Conservation (phyloP, 768 basidiomycete genomes). For the Calvatia gigantea region DNA sequence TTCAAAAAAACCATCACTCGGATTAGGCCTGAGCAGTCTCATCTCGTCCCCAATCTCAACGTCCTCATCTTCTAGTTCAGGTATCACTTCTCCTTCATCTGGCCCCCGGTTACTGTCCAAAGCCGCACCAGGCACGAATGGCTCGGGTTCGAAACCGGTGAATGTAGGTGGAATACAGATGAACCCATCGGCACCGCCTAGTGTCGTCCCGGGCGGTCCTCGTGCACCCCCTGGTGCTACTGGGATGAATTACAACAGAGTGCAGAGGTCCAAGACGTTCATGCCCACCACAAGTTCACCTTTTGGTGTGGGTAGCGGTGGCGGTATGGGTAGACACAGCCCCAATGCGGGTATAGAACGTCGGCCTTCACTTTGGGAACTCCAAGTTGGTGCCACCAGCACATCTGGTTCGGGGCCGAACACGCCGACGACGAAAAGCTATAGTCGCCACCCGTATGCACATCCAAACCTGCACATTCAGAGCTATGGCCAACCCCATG, state of each 20-base stretch:
- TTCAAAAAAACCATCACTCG: conserved; percentile 13
- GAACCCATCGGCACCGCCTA: conserved; percentile 2
- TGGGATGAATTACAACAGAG: conserved; percentile 31
- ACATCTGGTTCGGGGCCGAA: background rate
- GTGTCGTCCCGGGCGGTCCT: conserved; percentile 35
- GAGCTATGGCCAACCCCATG: background rate
- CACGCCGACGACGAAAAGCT: background rate
- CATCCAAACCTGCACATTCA: background rate
- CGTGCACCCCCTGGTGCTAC: conserved; percentile 75
- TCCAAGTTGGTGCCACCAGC: conserved; percentile 6
- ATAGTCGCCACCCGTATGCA: conserved; percentile 13
- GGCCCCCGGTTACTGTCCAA: conserved; percentile 5
- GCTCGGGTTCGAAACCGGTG: background rate
- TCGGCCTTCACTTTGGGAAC: conserved; percentile 36
- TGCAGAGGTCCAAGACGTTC: conserved; percentile 67
- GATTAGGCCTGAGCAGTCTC: conserved; percentile 5
- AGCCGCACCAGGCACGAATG: conserved; percentile 3
- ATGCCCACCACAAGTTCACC: conserved; percentile 33
- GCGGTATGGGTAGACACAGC: conserved; percentile 16
- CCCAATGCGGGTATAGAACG: conserved; percentile 25
- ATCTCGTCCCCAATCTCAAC: conserved; percentile 19
- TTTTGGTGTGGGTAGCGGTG: conserved; percentile 17
- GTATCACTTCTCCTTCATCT: conserved; percentile 1
- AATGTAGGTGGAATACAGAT: conserved; percentile 2
- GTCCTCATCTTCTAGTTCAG: conserved; percentile 14